Conservation (phyloP, 2,329 filamentous ascomycete species). For the Delphinella strobiligena region DNA sequence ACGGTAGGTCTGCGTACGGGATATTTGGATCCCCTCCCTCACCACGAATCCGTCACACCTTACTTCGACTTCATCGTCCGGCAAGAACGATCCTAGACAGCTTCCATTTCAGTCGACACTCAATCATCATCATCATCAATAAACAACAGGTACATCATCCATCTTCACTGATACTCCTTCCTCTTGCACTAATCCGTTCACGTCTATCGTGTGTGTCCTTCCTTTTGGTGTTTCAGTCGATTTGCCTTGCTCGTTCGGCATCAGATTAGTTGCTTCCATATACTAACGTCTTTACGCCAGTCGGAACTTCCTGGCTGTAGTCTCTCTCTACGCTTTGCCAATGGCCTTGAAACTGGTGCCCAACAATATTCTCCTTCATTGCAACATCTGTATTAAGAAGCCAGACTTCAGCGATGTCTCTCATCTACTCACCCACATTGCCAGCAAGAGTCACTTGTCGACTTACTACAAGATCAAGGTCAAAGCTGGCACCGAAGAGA, state of each 20-base stretch:
- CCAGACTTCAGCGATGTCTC: constrained; percentile 82
- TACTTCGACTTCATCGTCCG: too few relatives aligned
- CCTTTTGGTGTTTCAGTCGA: neutral
- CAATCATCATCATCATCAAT: neutral
- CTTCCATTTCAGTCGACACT: too few relatives aligned
- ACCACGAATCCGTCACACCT: too few relatives aligned
- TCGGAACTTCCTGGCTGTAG: neutral
- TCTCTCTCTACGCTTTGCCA: neutral
- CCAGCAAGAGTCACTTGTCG: constrained; percentile 83
- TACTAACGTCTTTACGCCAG: neutral
- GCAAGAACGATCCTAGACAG: too few relatives aligned
- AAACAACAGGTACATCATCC: neutral
- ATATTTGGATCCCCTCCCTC: too few relatives aligned
- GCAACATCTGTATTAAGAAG: constrained; percentile 69
- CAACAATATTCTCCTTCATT: constrained; percentile 53
- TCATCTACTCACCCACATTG: constrained; percentile 82
- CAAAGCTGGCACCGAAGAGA: constrained; percentile 45
- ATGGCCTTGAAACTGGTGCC: neutral
- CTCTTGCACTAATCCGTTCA: neutral
- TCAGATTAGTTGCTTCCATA: neutral
- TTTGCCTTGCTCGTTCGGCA: neutral
- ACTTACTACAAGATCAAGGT: constrained; percentile 74
- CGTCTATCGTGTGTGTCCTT: neutral
- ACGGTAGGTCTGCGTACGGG: too few relatives aligned
- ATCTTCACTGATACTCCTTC: neutral